Base-by-base conservation (phyloP, 1,284 basidiomycete genomes). In the Phellopilus nigrolimitatus region DNA sequence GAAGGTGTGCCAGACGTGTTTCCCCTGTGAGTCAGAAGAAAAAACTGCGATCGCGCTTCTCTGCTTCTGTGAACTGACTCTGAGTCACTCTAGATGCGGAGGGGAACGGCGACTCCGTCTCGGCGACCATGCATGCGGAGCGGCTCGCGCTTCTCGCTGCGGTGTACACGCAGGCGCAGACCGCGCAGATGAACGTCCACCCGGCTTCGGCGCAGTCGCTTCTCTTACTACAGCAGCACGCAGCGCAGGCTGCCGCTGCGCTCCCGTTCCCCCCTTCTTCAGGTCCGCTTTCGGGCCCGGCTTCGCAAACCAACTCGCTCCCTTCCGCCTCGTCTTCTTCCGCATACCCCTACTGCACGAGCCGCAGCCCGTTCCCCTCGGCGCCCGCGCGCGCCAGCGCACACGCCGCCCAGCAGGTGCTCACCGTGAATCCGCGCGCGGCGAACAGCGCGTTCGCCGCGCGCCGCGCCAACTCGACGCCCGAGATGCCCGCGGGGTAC, bases 1-100 rank as follows among this genome's bases (percentile, higher is more conserved):
- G 45, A 89, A 90, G 66, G 88, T 92, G 49, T 93, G 90, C 71
- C 88, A 92, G 73, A 89, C 87, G 9, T 92, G 90, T 68, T 82
- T 79, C 58, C 89, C 90, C 41, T 90, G 87, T 88, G 62, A 57
- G 80, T 74, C n/a, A n/a, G n/a, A n/a, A n/a, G n/a, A n/a, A n/a
- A n/a, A n/a, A n/a, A n/a, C n/a, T n/a, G n/a, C n/a, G n/a, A n/a
- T n/a, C n/a, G n/a, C n/a, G n/a, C n/a, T n/a, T 48, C 34, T 28
- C 40, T 45, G 53, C 36, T 31, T 55, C 39, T 54, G 36, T 41
- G 48, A 49, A 21, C 33, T 46, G 28, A 10, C 17, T 44, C 19
- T 37, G 49, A 53, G 51, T 65, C 47, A 57, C 36, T 34, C 27
- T 49, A 88, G 86, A 89, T 59, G 87, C 87, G 4, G 87, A 90